Evolutionary conservation across 805 yeast species (phyloP).

Genomic region (Candida ipomoeae): DNA sequence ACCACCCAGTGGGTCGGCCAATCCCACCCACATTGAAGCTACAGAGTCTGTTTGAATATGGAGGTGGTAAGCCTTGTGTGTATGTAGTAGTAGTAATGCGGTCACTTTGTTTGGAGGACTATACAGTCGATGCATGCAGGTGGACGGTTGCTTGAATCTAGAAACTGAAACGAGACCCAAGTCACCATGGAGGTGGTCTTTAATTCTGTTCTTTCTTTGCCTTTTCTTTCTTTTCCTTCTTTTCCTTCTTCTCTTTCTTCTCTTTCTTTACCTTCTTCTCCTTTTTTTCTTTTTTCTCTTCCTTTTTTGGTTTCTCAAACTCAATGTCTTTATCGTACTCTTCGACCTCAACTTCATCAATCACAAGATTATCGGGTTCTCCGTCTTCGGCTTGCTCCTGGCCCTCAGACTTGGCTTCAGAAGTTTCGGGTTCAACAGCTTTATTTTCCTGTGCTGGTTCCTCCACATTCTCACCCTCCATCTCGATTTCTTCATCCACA

Average conservation of each 20-base stretch:
- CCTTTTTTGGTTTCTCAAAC: slow-evolving; percentile 25
- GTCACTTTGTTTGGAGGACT: not conserved
- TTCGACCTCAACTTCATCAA: slow-evolving; percentile 43
- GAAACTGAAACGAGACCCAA: too few species aligned
- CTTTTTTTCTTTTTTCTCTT: slow-evolving; percentile 25
- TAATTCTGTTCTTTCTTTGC: slow-evolving; percentile 16
- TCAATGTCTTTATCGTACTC: slow-evolving; percentile 26
- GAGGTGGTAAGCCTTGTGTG: too few species aligned
- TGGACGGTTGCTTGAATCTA: not conserved
- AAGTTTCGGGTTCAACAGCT: too few species aligned
- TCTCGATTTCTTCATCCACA: slow-evolving; percentile 30
- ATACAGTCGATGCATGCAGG: not conserved
- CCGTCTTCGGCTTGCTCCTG: slow-evolving; percentile 4
- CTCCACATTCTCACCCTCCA: slow-evolving; percentile 25
- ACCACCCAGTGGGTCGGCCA: not conserved
- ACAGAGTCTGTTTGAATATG: too few species aligned
- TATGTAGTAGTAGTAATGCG: not conserved
- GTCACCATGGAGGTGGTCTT: too few species aligned
- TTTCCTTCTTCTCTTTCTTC: slow-evolving; percentile 20
- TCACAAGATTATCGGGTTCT: slow-evolving; percentile 25
- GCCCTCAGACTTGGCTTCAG: not conserved
- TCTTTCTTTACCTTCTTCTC: slow-evolving; percentile 20
- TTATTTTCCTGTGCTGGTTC: slow-evolving; percentile 2
- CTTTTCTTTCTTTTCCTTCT: slow-evolving; percentile 20
- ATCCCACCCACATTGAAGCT: not conserved